These are phyloP conservation scores for Cyclocybe aegerita DNA, from an alignment of 768 basidiomycete genomes.

Conservation along the genomic window DNA sequence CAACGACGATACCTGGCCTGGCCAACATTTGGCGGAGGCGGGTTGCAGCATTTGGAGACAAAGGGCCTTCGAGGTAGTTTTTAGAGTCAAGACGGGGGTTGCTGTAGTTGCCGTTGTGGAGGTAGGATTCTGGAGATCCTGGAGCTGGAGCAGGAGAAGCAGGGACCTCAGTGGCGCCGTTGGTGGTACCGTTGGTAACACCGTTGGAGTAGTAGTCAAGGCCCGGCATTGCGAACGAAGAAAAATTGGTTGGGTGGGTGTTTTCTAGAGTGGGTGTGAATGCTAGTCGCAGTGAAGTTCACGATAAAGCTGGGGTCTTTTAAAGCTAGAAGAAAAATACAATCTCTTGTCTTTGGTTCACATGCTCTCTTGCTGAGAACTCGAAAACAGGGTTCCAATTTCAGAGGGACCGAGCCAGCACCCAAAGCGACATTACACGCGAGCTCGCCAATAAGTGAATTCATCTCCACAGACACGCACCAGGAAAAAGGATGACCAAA, in stretches of 20 bases:
- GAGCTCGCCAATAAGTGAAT: too few relatives aligned
- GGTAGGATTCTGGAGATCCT: not conserved
- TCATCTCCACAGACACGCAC: too few relatives aligned
- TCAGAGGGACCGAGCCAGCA: too few relatives aligned
- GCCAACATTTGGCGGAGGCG: conserved; percentile 68
- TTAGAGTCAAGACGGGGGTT: conserved; percentile 71
- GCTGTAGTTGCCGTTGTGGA: conserved; percentile 39
- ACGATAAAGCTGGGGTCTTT: too few relatives aligned
- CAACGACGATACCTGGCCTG: conserved; percentile 75
- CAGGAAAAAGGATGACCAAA: too few relatives aligned
- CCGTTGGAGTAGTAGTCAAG: conserved; percentile 21
- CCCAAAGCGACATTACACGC: too few relatives aligned
- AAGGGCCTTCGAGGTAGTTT: conserved; percentile 67
- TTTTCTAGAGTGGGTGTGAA: not conserved
- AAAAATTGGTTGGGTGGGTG: not conserved
- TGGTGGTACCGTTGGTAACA: not conserved
- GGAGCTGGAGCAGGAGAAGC: conserved; percentile 4
- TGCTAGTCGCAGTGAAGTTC: not conserved
- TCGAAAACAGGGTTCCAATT: too few relatives aligned
- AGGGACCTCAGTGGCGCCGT: conserved; percentile 4
- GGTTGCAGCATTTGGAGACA: conserved; percentile 67
- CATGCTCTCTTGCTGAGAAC: too few relatives aligned
- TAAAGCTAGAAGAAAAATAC: too few relatives aligned
- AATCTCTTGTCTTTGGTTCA: too few relatives aligned
- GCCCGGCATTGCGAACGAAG: conserved; percentile 19